A percentile compares a stretch with the other conserved stretches of the same genome.
Conservation (phyloP, 306 rosid genomes). For the Argentina anserina region DNA sequence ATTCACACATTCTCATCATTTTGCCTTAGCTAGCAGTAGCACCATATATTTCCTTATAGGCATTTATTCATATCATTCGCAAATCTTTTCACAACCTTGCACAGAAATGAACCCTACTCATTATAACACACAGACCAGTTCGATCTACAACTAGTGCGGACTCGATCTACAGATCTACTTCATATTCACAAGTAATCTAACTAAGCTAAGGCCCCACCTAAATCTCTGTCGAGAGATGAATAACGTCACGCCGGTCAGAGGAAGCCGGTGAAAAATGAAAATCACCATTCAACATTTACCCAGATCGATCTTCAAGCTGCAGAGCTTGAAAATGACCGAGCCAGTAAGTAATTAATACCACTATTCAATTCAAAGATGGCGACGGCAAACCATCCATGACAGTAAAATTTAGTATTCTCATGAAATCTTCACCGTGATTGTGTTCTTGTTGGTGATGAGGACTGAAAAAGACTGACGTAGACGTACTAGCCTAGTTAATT, state of each 20-base stretch:
- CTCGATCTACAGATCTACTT: neutral
- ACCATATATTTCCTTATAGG: slow-evolving; percentile 1
- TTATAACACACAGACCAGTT: neutral
- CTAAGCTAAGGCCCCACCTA: slow-evolving; percentile 21
- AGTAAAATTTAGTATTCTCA: neutral
- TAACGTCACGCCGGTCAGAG: slow-evolving; percentile 12
- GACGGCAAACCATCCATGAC: slow-evolving; percentile 1
- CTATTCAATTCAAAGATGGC: slow-evolving; percentile 13
- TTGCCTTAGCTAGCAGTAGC: slow-evolving; percentile 12
- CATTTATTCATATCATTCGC: slow-evolving; percentile 26
- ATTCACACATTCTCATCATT: slow-evolving; percentile 28
- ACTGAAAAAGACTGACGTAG: neutral
- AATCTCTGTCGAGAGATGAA: slow-evolving; percentile 23
- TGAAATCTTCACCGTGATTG: neutral
- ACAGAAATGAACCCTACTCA: neutral
- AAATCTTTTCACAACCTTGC: slow-evolving; percentile 34
- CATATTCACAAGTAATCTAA: neutral
- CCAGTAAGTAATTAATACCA: neutral
- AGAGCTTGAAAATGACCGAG: slow-evolving; percentile 15
- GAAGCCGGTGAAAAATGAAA: slow-evolving; percentile 6
- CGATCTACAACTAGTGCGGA: neutral
- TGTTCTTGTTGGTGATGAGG: neutral
- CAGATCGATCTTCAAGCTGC: neutral
- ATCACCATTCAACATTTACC: neutral
- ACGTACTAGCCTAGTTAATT: slow-evolving; percentile 1